These are phyloP conservation scores for Lentinula edodes DNA, from an alignment of 768 basidiomycete species.

Conservation along the genomic window DNA sequence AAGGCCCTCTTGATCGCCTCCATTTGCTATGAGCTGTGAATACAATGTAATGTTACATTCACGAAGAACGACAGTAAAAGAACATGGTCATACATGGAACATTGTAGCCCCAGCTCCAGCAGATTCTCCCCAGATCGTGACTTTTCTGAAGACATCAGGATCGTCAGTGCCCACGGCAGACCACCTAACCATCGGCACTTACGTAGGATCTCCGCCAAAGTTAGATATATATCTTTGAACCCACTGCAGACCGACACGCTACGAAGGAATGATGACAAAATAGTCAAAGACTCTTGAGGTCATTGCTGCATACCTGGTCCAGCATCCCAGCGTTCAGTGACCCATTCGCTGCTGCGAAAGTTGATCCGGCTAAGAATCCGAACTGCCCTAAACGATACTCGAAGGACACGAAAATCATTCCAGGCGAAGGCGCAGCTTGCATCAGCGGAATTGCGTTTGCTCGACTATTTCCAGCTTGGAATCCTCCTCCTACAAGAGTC, in stretches of 20 bases:
- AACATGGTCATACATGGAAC: slow-evolving; percentile 26
- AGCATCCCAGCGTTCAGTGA: slow-evolving; percentile 31
- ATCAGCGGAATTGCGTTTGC: slow-evolving; percentile 26
- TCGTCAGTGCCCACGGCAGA: background rate
- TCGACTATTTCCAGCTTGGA: slow-evolving; percentile 29
- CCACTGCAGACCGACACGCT: slow-evolving; percentile 7
- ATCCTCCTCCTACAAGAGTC: slow-evolving; percentile 31
- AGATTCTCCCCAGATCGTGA: slow-evolving; percentile 11
- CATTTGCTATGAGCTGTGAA: slow-evolving; percentile 30
- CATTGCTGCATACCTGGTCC: slow-evolving; percentile 26
- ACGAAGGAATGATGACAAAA: background rate
- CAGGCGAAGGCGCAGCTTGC: slow-evolving; percentile 22
- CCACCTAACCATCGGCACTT: background rate
- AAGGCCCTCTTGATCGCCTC: slow-evolving; percentile 29
- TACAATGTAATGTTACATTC: background rate
- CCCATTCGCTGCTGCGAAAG: slow-evolving; percentile 18
- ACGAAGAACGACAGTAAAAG: background rate
- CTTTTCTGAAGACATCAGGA: background rate
- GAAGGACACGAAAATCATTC: slow-evolving; percentile 35
- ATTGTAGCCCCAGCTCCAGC: slow-evolving; percentile 27
- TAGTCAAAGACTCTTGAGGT: background rate
- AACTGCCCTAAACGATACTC: slow-evolving; percentile 38
- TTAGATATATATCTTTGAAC: slow-evolving; percentile 1
- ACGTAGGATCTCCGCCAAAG: slow-evolving; percentile 2
- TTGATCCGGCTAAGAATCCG: slow-evolving; percentile 30